Conservation (phyloP, 1,284 basidiomycete species). For the Quambalaria eucalypti region DNA sequence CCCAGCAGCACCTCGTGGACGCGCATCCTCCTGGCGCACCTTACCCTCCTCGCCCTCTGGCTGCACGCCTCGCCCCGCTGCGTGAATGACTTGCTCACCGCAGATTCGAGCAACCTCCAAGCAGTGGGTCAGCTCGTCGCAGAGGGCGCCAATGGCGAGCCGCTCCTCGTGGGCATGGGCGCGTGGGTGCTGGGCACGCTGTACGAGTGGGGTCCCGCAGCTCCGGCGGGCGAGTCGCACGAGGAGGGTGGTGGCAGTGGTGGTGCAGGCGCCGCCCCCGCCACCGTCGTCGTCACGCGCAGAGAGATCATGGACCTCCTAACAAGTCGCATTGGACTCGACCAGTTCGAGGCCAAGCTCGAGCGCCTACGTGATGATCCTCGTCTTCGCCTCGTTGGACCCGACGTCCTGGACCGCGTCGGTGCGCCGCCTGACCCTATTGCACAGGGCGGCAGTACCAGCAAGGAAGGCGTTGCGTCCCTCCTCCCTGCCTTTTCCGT, state of each 20-base stretch:
- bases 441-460: background rate
- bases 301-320: conserved; percentile 59
- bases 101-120: conserved; percentile 75
- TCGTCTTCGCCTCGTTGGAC: conserved; percentile 77
- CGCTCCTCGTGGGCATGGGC: conserved; percentile 78
- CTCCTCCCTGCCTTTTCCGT: conserved; percentile 1
- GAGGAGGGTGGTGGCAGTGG: background rate
- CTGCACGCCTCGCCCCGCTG: conserved; percentile 88
- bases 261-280: background rate
- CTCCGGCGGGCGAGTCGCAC: background rate
- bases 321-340: conserved; percentile 67
- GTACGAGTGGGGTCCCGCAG: conserved; percentile 52
- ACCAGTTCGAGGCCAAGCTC: conserved; percentile 80
- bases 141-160: conserved; percentile 72
- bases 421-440: conserved; percentile 18
- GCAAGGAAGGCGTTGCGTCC: conserved; percentile 1
- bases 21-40: conserved; percentile 73
- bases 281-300: conserved; percentile 18
- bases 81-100: conserved; percentile 79
- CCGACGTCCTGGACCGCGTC: conserved; percentile 55
- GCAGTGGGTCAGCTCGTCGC: conserved; percentile 75
- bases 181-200: conserved; percentile 84
- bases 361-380: conserved; percentile 77
- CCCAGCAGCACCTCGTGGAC: conserved; percentile 57
- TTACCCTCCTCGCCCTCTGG: conserved; percentile 78